A percentile compares a stretch with the other conserved stretches of the same genome.
phyloP scores from a whole-genome alignment of 768 basidiomycete genomes.

The Termitomyces sp. region DNA sequence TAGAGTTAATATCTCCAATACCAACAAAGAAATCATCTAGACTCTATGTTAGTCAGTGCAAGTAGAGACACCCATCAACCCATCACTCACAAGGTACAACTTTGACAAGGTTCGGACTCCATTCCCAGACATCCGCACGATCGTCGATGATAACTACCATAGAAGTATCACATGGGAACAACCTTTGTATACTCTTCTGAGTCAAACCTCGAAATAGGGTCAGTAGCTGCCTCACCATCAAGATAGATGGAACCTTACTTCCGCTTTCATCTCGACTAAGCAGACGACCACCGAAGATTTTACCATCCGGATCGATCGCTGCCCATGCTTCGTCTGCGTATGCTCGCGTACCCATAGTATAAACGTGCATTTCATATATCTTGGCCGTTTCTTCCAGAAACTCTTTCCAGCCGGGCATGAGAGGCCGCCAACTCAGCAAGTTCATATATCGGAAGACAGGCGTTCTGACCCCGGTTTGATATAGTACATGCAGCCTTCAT shows the following conservation, averaged over 20 bases:
- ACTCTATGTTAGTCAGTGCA: background rate
- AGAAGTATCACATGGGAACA: slow-evolving; percentile 95
- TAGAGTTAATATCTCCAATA: slow-evolving; percentile 96
- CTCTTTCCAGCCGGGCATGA: slow-evolving; percentile 72
- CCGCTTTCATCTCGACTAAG: slow-evolving; percentile 95
- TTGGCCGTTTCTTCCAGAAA: slow-evolving; percentile 69
- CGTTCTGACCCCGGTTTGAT: slow-evolving; percentile 86
- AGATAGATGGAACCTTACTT: slow-evolving; percentile 49
- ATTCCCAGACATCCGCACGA: slow-evolving; percentile 97
- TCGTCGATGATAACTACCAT: slow-evolving; percentile 99
- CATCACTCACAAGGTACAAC: slow-evolving; percentile 82
- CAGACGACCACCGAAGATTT: slow-evolving; percentile 81
- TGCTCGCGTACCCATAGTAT: slow-evolving; percentile 97
- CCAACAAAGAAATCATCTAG: slow-evolving; percentile 96
- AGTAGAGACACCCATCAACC: background rate
- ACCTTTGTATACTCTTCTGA: slow-evolving; percentile 83
- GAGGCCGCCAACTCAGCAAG: slow-evolving; percentile 6
- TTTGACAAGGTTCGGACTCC: slow-evolving; percentile 94
- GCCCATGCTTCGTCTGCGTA: slow-evolving; percentile 95
- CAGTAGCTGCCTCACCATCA: slow-evolving; percentile 31
- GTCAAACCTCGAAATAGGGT: slow-evolving; percentile 58
- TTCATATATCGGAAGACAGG: background rate
- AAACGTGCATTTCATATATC: slow-evolving; percentile 98
- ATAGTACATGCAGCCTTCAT: slow-evolving; percentile 91
- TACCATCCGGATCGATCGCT: slow-evolving; percentile 86